A percentile compares a stretch with the other conserved stretches of the same genome.
Evolutionary conservation across 331 rosid genomes (phyloP).

Genomic region (Malus hybrid): DNA sequence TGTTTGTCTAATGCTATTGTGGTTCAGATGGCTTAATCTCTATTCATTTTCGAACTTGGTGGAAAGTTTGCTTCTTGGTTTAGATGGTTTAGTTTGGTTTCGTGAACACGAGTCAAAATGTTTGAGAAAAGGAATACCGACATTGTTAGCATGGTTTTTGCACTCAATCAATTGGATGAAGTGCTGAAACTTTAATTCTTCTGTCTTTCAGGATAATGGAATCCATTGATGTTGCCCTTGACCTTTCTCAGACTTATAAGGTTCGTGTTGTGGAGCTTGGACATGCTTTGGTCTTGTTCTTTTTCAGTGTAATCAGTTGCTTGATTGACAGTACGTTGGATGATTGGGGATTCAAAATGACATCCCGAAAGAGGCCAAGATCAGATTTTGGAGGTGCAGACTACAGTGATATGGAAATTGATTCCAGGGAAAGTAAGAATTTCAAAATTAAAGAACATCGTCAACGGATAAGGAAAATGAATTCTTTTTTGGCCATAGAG

Average conservation of each 20-base stretch:
- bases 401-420: conserved; percentile 30
- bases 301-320: conserved; percentile 29
- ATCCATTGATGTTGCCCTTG: conserved; percentile 47
- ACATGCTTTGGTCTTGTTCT: conserved; percentile 52
- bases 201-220: conserved; percentile 46
- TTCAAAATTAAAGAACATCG: conserved; percentile 24
- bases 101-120: neutral
- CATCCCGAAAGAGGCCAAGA: conserved; percentile 27
- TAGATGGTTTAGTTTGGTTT: neutral
- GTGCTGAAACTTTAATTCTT: conserved; percentile 6
- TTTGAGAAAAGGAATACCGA: neutral
- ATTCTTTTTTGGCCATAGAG: conserved; percentile 50
- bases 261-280: conserved; percentile 46
- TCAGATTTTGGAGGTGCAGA: conserved; percentile 23
- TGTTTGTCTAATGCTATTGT: neutral
- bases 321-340: conserved; percentile 46
- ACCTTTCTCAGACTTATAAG: conserved; percentile 40
- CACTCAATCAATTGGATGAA: neutral
- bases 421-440: conserved; percentile 24
- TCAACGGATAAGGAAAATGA: conserved; percentile 40
- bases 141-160: neutral
- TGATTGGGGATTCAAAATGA: conserved; percentile 53
- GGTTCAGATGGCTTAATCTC: neutral
- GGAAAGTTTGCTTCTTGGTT: neutral
- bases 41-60: neutral